phyloP scores from a whole-genome alignment of 2,329 filamentous ascomycete genomes.

The Cadophora sp. region DNA sequence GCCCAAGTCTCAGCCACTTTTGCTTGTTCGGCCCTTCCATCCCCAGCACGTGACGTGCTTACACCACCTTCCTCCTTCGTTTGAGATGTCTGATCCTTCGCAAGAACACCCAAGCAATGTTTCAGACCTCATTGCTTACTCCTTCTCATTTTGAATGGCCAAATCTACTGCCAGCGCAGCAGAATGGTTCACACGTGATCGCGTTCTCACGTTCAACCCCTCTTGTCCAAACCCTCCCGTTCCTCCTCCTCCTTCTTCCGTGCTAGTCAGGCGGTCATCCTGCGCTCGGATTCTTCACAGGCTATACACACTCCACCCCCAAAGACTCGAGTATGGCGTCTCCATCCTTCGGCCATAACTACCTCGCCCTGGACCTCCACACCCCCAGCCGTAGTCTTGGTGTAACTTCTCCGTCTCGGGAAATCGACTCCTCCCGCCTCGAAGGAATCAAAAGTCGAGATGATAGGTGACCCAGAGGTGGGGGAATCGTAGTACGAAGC shows the following conservation, averaged over 20 bases:
- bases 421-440: neutral
- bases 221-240: neutral
- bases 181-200: neutral
- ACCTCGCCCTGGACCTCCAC: conserved; percentile 36
- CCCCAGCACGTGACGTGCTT: conserved; percentile 15
- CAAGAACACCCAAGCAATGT: neutral
- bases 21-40: conserved; percentile 15
- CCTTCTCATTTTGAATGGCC: neutral
- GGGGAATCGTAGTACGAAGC: conserved; percentile 14
- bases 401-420: conserved; percentile 35
- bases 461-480: conserved; percentile 13
- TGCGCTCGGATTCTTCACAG: conserved; percentile 34
- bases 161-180: conserved; percentile 9
- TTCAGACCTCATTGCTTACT: conserved; percentile 2
- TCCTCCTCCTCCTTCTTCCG: conserved; percentile 14
- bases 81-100: conserved; percentile 11
- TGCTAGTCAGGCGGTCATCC: conserved; percentile 23
- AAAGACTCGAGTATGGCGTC: conserved; percentile 39
- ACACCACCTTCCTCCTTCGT: conserved; percentile 14
- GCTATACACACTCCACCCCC: conserved; percentile 39
- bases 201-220: neutral
- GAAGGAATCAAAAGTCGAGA: conserved; percentile 11
- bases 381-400: conserved; percentile 26
- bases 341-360: conserved; percentile 35
- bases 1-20: conserved; percentile 9